phyloP scores from a whole-genome alignment of 305 asterid genomes.

The Stenogyne calaminthoides region DNA sequence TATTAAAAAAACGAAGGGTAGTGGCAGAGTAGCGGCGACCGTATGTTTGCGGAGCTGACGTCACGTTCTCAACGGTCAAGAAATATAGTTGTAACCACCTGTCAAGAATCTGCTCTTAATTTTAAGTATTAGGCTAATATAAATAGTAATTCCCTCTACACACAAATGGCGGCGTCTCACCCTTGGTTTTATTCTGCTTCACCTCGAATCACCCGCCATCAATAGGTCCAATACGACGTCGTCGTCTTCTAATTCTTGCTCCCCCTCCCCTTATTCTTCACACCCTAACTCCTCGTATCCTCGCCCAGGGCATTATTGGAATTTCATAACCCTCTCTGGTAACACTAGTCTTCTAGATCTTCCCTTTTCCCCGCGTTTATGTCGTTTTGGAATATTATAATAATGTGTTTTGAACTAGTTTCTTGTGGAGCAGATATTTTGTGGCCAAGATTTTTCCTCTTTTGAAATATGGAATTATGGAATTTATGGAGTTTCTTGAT shows the following conservation, averaged over 20 bases:
- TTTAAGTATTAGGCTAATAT: not conserved
- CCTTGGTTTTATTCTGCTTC: conserved; percentile 32
- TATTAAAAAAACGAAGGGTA: not conserved
- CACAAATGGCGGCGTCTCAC: conserved; percentile 44
- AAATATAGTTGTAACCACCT: not conserved
- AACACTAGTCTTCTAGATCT: conserved; percentile 13
- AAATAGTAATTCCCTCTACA: conserved; percentile 17
- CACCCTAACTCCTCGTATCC: conserved; percentile 26
- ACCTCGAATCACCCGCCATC: conserved; percentile 34
- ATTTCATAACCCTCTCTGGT: conserved; percentile 47
- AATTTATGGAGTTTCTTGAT: conserved; percentile 31
- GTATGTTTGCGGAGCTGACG: conserved; percentile 22
- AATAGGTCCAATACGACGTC: conserved; percentile 30
- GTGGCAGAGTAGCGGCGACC: not conserved
- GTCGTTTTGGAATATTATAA: not conserved
- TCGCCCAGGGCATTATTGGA: conserved; percentile 35
- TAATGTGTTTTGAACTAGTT: conserved; percentile 3
- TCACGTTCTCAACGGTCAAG: conserved; percentile 12
- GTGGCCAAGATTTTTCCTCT: conserved; percentile 14
- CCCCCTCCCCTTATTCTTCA: conserved; percentile 43
- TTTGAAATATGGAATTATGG: conserved; percentile 30
- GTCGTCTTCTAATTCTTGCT: conserved; percentile 38
- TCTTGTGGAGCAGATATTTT: conserved; percentile 16
- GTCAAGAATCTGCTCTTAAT: conserved; percentile 10
- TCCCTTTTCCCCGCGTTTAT: not conserved